Conservation (phyloP, 2,329 filamentous ascomycete genomes). For the Arachnomyces sp. region DNA sequence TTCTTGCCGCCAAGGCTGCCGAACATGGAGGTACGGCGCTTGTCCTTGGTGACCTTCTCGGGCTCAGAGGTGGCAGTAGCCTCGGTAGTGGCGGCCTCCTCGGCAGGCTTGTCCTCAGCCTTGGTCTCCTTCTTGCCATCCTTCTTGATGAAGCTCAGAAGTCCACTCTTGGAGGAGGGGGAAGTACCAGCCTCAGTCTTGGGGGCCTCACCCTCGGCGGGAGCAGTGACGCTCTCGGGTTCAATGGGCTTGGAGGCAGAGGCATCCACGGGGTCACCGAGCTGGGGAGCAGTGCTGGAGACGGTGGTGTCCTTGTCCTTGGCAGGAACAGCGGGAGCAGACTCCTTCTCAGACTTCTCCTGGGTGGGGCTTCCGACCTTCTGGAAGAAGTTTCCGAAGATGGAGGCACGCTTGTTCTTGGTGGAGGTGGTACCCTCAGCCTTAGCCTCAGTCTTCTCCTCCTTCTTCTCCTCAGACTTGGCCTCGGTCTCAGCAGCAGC, state of each 20-base stretch:
- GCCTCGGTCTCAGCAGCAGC: constrained; percentile 36
- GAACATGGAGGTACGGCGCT: constrained; percentile 48
- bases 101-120: constrained; percentile 19
- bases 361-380: constrained; percentile 48
- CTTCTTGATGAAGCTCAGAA: constrained; percentile 26
- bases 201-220: constrained; percentile 28
- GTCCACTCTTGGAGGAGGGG: constrained; percentile 24
- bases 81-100: constrained; percentile 17
- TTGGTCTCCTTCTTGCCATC: constrained; percentile 20
- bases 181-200: constrained; percentile 26
- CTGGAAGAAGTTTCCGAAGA: constrained; percentile 70
- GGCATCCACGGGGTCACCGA: constrained; percentile 37
- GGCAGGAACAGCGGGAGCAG: constrained; percentile 39
- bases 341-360: constrained; percentile 42
- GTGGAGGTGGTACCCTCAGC: constrained; percentile 42
- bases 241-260: constrained; percentile 30
- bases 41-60: constrained; percentile 29
- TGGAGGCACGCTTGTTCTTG: constrained; percentile 71
- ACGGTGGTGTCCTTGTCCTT: constrained; percentile 39
- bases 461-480: constrained; percentile 46
- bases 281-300: constrained; percentile 42
- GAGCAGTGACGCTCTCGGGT: constrained; percentile 38
- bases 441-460: constrained; percentile 33
- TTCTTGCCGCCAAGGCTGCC: constrained; percentile 46
- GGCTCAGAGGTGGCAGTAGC: constrained; percentile 34